phyloP scores from a whole-genome alignment of 1,284 basidiomycete species.

The Ceratobasidium sp. region DNA sequence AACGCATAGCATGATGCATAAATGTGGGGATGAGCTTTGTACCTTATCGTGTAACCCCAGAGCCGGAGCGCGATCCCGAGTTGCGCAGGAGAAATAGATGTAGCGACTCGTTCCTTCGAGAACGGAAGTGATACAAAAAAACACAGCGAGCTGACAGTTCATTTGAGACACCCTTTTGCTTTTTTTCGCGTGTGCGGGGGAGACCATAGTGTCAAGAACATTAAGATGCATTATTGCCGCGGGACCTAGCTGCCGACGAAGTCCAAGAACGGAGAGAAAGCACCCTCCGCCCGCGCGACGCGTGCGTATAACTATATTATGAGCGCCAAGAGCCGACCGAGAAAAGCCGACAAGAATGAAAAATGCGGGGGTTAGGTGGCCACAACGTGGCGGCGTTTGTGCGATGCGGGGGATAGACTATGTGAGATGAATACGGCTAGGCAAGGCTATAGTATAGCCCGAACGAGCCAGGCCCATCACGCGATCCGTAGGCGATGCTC shows the following conservation, averaged over 20 bases:
- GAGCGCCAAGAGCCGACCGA: constrained; percentile 11
- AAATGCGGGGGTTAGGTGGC: constrained; percentile 26
- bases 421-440: constrained; percentile 7
- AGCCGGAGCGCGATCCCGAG: constrained; percentile 15
- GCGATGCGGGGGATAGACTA: constrained; percentile 22
- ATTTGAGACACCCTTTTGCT: constrained; percentile 3
- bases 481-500: constrained; percentile 18
- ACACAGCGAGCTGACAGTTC: constrained; percentile 22
- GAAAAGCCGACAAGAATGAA: neutral
- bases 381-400: constrained; percentile 19
- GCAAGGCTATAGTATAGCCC: no score
- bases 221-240: neutral
- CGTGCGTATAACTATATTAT: constrained; percentile 18
- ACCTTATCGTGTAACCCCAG: constrained; percentile 10
- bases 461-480: neutral
- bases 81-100: neutral
- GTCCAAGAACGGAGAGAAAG: constrained; percentile 8
- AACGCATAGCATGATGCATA: constrained; percentile 26
- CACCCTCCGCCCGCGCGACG: constrained; percentile 20
- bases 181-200: neutral
- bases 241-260: constrained; percentile 5
- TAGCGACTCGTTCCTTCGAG: neutral
- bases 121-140: neutral
- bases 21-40: neutral
- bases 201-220: neutral